These are phyloP conservation scores for Thelonectria blattea DNA, from an alignment of 2,329 filamentous ascomycete genomes.

Conservation along the genomic window DNA sequence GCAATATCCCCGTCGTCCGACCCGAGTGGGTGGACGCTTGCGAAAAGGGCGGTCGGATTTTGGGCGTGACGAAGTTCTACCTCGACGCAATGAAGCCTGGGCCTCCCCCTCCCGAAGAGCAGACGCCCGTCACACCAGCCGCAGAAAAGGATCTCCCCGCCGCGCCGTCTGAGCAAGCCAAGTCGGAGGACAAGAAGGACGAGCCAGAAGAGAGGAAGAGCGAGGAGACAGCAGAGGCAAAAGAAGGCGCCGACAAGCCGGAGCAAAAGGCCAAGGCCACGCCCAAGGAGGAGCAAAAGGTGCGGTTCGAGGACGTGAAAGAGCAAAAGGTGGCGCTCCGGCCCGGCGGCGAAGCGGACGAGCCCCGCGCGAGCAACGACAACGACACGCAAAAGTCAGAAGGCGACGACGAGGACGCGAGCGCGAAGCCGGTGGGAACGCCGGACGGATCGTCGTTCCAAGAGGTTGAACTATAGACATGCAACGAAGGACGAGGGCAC, in stretches of 20 bases:
- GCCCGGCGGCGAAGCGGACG: constrained; percentile 40
- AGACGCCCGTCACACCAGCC: constrained; percentile 37
- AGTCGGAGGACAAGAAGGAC: constrained; percentile 39
- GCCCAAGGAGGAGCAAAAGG: constrained; percentile 59
- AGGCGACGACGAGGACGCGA: constrained; percentile 42
- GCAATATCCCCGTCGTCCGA: constrained; percentile 95
- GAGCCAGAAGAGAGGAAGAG: constrained; percentile 12
- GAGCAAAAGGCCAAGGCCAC: constrained; percentile 46
- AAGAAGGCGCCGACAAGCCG: constrained; percentile 37
- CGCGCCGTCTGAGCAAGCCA: constrained; percentile 30
- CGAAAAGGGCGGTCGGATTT: constrained; percentile 87
- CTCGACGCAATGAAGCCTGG: constrained; percentile 74
- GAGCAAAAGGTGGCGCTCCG: constrained; percentile 60
- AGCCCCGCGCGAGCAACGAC: constrained; percentile 40
- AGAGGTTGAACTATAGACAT: constrained; percentile 62
- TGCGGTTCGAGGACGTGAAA: constrained; percentile 61
- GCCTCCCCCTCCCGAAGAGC: constrained; percentile 49
- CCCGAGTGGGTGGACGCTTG: constrained; percentile 99
- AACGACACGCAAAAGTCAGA: constrained; percentile 43
- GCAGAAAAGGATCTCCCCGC: constrained; percentile 43
- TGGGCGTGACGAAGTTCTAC: constrained; percentile 95
- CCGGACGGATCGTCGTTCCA: constrained; percentile 67
- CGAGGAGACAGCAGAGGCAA: constrained; percentile 17
- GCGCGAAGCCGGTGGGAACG: constrained; percentile 52
- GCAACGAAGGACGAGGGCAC: background rate